These are phyloP conservation scores for Flaveria brownii DNA, from an alignment of 129 eudicot genomes.

Conservation along the genomic window DNA sequence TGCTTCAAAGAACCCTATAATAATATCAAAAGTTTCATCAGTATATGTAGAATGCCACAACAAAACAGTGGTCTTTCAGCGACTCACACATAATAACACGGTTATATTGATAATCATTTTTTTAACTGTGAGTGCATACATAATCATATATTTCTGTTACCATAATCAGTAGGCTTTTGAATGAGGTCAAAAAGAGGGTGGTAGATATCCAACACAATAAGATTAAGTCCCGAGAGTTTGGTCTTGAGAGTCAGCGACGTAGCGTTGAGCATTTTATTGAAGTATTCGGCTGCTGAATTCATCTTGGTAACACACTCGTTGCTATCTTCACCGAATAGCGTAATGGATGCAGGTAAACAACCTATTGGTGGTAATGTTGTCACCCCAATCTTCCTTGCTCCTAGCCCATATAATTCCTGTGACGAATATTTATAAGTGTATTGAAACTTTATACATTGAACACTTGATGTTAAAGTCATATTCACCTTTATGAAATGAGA, in stretches of 20 bases:
- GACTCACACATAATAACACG: too few relatives aligned
- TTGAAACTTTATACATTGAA: too few relatives aligned
- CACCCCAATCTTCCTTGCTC: constrained; percentile 91
- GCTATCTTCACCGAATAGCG: constrained; percentile 71
- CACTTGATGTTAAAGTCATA: too few relatives aligned
- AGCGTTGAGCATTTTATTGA: constrained; percentile 70
- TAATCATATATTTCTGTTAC: constrained; percentile 32
- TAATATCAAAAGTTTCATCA: not conserved
- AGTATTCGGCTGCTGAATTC: constrained; percentile 60
- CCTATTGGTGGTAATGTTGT: constrained; percentile 92
- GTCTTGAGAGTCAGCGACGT: constrained; percentile 54
- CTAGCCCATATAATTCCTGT: constrained; percentile 68
- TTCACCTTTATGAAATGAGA: constrained; percentile 60
- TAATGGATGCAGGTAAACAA: constrained; percentile 85
- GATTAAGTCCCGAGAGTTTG: constrained; percentile 60
- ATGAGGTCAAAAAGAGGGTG: constrained; percentile 68
- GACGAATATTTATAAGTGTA: not conserved
- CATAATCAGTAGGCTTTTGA: constrained; percentile 64
- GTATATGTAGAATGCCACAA: not conserved
- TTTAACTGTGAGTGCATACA: not conserved
- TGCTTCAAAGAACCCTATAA: constrained; percentile 84
- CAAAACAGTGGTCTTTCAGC: too few relatives aligned
- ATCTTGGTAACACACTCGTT: constrained; percentile 62
- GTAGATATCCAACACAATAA: constrained; percentile 78
- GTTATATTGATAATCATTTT: too few relatives aligned